These are phyloP conservation scores for Strigomonas galati DNA, from an alignment of 208 protist species.

Conservation along the genomic window DNA sequence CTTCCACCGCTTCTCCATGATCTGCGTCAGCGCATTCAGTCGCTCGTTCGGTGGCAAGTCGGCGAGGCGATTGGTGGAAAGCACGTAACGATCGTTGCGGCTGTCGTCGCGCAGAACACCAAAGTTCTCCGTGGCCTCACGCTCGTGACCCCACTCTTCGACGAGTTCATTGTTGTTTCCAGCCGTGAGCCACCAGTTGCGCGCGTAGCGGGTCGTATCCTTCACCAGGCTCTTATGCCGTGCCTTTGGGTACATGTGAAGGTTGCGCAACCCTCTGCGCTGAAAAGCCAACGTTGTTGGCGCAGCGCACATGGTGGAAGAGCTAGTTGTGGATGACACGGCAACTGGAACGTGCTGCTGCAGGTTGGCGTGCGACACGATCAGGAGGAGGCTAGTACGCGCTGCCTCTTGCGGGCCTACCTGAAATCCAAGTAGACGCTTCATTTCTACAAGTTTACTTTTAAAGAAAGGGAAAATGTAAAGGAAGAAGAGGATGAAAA, in stretches of 20 bases:
- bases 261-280: conserved; percentile 65
- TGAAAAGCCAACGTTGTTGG: conserved; percentile 38
- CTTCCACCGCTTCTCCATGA: conserved; percentile 75
- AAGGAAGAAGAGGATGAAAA: conserved; percentile 4
- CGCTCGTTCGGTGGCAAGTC: conserved; percentile 72
- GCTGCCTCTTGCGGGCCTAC: not conserved
- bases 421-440: not conserved
- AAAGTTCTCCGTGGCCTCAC: conserved; percentile 86
- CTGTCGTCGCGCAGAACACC: conserved; percentile 69
- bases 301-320: not conserved
- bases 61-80: conserved; percentile 69
- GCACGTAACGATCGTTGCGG: conserved; percentile 59
- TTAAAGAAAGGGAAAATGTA: not conserved
- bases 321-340: not conserved
- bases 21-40: conserved; percentile 57
- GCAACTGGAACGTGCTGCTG: no score
- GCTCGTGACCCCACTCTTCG: conserved; percentile 76
- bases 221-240: conserved; percentile 88
- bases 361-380: no score
- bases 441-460: not conserved
- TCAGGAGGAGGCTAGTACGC: not conserved
- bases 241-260: conserved; percentile 84
- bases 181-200: conserved; percentile 76
- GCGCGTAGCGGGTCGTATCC: conserved; percentile 65
- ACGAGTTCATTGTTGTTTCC: conserved; percentile 90